phyloP scores from a whole-genome alignment of 208 protist genomes.

The Acanthamoeba royreba region DNA sequence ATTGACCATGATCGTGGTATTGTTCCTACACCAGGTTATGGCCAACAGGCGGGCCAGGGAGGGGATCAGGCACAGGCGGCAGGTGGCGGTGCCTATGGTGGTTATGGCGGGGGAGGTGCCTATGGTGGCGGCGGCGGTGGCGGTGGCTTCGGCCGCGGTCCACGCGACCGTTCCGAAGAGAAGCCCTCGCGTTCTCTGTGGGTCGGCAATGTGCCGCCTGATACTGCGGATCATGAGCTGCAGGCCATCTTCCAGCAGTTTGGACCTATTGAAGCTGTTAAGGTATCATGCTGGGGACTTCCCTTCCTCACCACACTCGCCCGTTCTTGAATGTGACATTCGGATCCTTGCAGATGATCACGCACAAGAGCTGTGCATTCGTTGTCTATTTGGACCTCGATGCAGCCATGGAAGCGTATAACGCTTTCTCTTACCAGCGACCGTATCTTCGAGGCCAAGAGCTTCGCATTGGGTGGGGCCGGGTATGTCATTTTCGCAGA shows the following conservation, averaged over 20 bases:
- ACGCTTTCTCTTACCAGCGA: not conserved
- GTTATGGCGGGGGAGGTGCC: not conserved
- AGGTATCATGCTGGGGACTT: not conserved
- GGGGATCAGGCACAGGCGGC: not conserved
- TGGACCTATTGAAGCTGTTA: not conserved
- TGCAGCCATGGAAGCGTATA: not conserved
- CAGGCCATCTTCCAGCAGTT: slow-evolving; percentile 26
- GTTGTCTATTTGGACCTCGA: not conserved
- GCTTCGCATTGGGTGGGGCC: slow-evolving; percentile 33
- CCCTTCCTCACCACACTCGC: not conserved
- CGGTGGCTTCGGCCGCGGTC: not conserved
- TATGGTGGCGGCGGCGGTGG: not conserved
- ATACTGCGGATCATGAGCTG: slow-evolving; percentile 1
- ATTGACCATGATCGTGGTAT: too few species aligned
- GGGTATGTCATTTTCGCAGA: not conserved
- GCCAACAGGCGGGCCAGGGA: not conserved
- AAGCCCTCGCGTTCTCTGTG: not conserved
- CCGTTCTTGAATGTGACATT: not conserved
- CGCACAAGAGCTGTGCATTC: slow-evolving; percentile 45
- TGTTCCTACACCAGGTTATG: not conserved
- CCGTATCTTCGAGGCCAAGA: slow-evolving; percentile 16
- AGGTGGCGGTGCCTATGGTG: not conserved
- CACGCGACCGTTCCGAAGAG: not conserved
- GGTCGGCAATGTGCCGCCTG: slow-evolving; percentile 26
- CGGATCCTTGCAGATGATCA: not conserved